These are phyloP conservation scores for Pyricularia grisea DNA, from an alignment of 2,329 filamentous ascomycete species.

Conservation along the genomic window DNA sequence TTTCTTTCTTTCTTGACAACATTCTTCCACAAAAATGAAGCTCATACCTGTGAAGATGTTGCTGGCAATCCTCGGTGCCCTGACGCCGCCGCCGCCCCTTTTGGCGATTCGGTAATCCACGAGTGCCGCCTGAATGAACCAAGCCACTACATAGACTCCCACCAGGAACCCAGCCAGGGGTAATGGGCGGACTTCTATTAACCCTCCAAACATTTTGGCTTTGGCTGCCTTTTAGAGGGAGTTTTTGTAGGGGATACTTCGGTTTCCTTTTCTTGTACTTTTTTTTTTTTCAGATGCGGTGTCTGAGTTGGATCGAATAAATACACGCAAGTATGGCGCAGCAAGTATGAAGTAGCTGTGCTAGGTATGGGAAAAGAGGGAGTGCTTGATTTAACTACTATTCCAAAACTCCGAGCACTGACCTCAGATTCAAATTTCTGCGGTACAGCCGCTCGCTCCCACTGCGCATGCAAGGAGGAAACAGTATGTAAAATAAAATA, in stretches of 20 bases:
- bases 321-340: neutral
- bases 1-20: neutral
- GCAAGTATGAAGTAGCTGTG: neutral
- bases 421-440: neutral
- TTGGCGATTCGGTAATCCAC: slow-evolving; percentile 19
- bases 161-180: slow-evolving; percentile 6
- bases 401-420: neutral
- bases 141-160: slow-evolving; percentile 9
- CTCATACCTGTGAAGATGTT: slow-evolving; percentile 23
- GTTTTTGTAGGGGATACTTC: neutral
- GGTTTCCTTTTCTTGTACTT: neutral
- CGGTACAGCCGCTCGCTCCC: neutral
- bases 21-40: neutral
- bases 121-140: slow-evolving; percentile 12
- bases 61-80: slow-evolving; percentile 21
- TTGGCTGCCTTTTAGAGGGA: neutral
- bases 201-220: slow-evolving; percentile 7
- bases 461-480: neutral
- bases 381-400: neutral
- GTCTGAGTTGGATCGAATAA: neutral
- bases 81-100: slow-evolving; percentile 16
- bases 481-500: neutral
- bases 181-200: slow-evolving; percentile 2
- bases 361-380: neutral
- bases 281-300: neutral